phyloP scores from a whole-genome alignment of 2,329 filamentous ascomycete species.

The Fusarium kyushuense region DNA sequence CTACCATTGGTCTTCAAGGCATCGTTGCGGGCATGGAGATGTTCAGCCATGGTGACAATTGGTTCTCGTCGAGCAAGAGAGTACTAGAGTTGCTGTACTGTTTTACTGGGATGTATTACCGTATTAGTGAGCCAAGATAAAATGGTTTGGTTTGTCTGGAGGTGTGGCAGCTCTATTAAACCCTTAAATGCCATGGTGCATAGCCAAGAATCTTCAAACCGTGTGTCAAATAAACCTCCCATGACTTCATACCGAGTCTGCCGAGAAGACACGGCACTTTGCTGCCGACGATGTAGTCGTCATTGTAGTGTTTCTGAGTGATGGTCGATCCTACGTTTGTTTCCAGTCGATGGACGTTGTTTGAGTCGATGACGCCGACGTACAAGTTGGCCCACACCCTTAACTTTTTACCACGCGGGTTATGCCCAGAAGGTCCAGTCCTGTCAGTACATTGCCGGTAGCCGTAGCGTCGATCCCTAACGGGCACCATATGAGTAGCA shows the following conservation, averaged over 20 bases:
- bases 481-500: background rate
- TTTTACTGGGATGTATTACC: background rate
- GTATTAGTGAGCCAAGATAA: background rate
- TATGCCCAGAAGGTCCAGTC: background rate
- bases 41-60: background rate
- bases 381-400: slow-evolving; percentile 7
- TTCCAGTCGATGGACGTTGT: background rate
- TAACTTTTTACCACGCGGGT: background rate
- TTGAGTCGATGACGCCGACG: slow-evolving; percentile 27
- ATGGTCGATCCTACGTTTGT: background rate
- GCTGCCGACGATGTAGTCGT: slow-evolving; percentile 28
- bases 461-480: slow-evolving; percentile 2
- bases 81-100: background rate
- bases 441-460: slow-evolving; percentile 7
- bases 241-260: slow-evolving; percentile 23
- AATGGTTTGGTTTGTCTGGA: background rate
- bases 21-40: slow-evolving; percentile 5
- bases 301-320: background rate
- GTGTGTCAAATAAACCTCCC: background rate
- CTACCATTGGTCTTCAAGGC: slow-evolving; percentile 27
- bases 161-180: slow-evolving; percentile 3
- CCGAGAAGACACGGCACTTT: background rate
- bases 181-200: background rate
- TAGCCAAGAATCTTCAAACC: background rate
- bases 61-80: background rate